Evolutionary conservation across 139 green algal genomes (phyloP).

Genomic region (Chlorella sp.): DNA sequence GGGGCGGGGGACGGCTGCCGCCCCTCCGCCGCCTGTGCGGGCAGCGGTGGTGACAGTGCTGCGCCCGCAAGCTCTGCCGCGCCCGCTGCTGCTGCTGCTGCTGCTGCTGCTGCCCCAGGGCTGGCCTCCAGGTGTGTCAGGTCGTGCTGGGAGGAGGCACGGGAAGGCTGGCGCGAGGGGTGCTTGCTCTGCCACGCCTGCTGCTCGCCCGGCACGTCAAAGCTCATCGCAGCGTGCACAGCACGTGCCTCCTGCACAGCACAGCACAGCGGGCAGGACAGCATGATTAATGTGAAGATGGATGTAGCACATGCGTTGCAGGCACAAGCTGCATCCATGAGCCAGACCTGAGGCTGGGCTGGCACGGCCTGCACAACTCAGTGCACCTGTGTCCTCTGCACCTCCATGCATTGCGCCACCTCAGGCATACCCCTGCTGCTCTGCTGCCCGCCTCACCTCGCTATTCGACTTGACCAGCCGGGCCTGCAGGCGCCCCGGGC

Average conservation of each 20-base stretch:
- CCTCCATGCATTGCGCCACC: no score
- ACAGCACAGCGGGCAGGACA: neutral
- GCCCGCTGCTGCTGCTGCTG: neutral
- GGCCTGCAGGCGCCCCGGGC: neutral
- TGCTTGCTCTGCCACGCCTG: conserved; percentile 20
- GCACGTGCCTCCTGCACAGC: conserved; percentile 1
- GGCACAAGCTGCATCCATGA: no score
- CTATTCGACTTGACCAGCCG: conserved; percentile 4
- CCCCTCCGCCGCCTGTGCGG: no score
- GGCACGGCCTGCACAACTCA: no score
- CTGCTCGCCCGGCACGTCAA: conserved; percentile 1
- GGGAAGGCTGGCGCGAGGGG: neutral
- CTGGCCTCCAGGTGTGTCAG: neutral
- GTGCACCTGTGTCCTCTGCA: no score
- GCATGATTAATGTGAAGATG: no score
- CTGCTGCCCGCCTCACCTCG: neutral
- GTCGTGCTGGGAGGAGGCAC: neutral
- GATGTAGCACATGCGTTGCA: neutral
- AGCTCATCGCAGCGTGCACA: neutral
- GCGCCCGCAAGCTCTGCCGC: neutral
- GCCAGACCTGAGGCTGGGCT: neutral
- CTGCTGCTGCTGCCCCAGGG: neutral
- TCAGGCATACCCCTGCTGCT: no score
- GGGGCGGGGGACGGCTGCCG: no score
- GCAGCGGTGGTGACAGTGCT: neutral